A percentile compares a stretch with the other conserved stretches of the same genome.
Conservation (phyloP, 306 rosid species). For the Sophora flavescens region DNA sequence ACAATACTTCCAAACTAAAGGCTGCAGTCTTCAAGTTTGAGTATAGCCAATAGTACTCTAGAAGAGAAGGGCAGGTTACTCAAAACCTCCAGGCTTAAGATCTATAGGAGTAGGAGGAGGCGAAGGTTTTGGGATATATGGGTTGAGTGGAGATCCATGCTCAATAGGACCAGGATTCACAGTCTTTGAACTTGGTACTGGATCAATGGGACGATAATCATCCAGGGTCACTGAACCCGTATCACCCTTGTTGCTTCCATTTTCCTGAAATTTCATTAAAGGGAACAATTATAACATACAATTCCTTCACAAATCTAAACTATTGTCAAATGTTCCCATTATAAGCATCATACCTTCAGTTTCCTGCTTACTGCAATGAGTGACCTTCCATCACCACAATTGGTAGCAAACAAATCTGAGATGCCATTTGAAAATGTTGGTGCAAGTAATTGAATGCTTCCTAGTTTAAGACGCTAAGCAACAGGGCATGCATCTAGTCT, state of each 20-base stretch:
- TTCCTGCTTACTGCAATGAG: slow-evolving; percentile 44
- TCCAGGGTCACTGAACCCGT: slow-evolving; percentile 47
- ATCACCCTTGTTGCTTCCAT: slow-evolving; percentile 16
- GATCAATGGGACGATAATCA: slow-evolving; percentile 65
- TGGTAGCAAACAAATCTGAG: slow-evolving; percentile 34
- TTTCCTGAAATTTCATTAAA: slow-evolving; percentile 48
- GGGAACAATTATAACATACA: slow-evolving; percentile 15
- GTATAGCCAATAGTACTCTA: slow-evolving; percentile 25
- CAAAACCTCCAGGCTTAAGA: slow-evolving; percentile 37
- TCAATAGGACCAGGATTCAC: slow-evolving; percentile 67
- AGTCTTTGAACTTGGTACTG: slow-evolving; percentile 64
- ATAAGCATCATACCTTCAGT: slow-evolving; percentile 57
- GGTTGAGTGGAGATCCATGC: slow-evolving; percentile 63
- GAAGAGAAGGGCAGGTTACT: slow-evolving; percentile 2
- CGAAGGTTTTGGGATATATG: slow-evolving; percentile 64
- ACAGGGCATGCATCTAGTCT: not conserved
- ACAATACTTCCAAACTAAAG: not conserved
- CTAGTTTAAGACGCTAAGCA: not conserved
- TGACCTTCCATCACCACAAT: slow-evolving; percentile 24
- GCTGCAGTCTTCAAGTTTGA: slow-evolving; percentile 6
- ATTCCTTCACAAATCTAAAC: not conserved
- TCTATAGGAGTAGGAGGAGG: slow-evolving; percentile 45
- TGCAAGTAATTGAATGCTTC: not conserved
- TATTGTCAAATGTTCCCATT: not conserved
- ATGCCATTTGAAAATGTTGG: not conserved